Evolutionary conservation across 2,329 filamentous ascomycete genomes (phyloP).

Genomic region (Botrytis paeoniae): DNA sequence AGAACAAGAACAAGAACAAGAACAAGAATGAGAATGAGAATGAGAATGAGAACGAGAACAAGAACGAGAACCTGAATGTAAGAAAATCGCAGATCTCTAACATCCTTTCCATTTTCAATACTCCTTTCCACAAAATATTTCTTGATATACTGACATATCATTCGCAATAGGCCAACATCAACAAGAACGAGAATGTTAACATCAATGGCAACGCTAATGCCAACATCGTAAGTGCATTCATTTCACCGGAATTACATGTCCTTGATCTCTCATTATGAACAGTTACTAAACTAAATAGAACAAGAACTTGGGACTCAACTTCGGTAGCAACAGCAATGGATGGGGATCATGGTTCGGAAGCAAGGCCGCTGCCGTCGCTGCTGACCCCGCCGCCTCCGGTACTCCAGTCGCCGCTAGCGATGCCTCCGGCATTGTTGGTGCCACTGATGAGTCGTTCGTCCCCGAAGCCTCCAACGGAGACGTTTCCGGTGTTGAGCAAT

Average conservation of each 20-base stretch:
- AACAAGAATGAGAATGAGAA: not conserved
- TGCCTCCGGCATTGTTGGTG: not conserved
- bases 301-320: conserved; percentile 11
- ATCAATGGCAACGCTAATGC: not conserved
- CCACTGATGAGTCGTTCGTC: not conserved
- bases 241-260: not conserved
- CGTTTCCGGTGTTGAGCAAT: not conserved
- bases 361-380: conserved; percentile 1
- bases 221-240: conserved; percentile 1
- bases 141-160: not conserved
- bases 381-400: not conserved
- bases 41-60: not conserved
- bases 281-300: not conserved
- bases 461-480: not conserved
- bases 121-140: not conserved
- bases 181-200: conserved; percentile 3
- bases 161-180: not conserved
- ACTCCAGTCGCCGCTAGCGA: not conserved
- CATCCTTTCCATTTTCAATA: not conserved
- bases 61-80: conserved; percentile 2
- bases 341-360: conserved; percentile 13
- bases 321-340: not conserved
- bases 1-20: not conserved
- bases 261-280: not conserved
- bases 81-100: not conserved